Conservation (phyloP, 2,329 filamentous ascomycete species). For the Calcarisporium arbuscula region DNA sequence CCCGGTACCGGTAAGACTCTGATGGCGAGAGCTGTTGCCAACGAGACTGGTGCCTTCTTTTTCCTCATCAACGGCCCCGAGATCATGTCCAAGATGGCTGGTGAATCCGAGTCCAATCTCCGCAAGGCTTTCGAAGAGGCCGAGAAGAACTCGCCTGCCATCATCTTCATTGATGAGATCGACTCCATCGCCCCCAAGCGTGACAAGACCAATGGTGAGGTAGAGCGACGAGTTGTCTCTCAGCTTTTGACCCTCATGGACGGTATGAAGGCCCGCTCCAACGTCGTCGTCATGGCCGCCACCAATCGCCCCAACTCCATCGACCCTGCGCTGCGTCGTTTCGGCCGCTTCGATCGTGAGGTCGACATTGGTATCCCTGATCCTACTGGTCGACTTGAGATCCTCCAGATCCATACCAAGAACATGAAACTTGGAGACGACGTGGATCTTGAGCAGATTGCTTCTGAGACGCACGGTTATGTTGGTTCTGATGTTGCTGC, state of each 20-base stretch:
- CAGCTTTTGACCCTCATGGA: constrained; percentile 98
- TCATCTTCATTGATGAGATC: constrained; percentile 99
- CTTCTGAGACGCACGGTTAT: constrained; percentile 96
- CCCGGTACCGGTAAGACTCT: constrained; percentile 99
- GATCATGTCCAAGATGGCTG: constrained; percentile 99
- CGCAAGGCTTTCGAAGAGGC: constrained; percentile 99
- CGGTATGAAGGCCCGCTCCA: constrained; percentile 98
- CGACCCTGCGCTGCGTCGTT: constrained; percentile 93
- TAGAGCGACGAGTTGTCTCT: constrained; percentile 96
- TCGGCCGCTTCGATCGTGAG: constrained; percentile 97
- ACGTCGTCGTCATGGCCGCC: constrained; percentile 97
- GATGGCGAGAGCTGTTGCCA: constrained; percentile 97
- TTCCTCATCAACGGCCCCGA: constrained; percentile 99
- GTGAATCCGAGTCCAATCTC: constrained; percentile 96
- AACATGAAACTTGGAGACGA: constrained; percentile 99
- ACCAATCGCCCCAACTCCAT: constrained; percentile 99
- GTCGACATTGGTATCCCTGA: constrained; percentile 98
- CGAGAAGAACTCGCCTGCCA: constrained; percentile 98
- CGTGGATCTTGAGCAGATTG: constrained; percentile 94
- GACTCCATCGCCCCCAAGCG: constrained; percentile 98
- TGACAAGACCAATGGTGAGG: constrained; percentile 99
- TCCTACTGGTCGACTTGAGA: constrained; percentile 96
- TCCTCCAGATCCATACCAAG: constrained; percentile 99
- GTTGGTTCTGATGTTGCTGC: constrained; percentile 98
- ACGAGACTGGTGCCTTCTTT: constrained; percentile 98